These are phyloP conservation scores for Thalassiosira ordinaria DNA, from an alignment of 352 stramenopile genomes.

Conservation along the genomic window DNA sequence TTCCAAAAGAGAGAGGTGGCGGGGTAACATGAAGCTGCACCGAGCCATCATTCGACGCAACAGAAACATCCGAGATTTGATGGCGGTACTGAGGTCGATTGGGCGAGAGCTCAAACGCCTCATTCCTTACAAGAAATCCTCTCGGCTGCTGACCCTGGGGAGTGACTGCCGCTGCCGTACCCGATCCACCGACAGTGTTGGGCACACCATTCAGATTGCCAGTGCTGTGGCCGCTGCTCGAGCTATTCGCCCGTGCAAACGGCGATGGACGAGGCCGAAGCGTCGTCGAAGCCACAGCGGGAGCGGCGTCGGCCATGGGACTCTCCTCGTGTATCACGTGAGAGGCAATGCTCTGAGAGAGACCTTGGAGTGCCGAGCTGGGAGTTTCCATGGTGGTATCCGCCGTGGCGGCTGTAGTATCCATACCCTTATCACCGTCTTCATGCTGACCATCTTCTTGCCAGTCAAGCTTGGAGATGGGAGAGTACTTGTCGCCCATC, in stretches of 20 bases:
- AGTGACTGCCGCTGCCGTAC: no score
- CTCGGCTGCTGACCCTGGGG: no score
- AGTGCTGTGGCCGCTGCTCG: no score
- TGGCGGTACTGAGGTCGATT: slow-evolving; percentile 22
- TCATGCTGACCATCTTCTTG: slow-evolving; percentile 5
- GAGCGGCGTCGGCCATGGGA: not conserved
- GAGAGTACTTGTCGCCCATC: slow-evolving; percentile 44
- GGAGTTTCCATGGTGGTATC: slow-evolving; percentile 6
- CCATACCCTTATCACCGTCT: slow-evolving; percentile 18
- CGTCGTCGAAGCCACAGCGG: not conserved
- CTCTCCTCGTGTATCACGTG: slow-evolving; percentile 36
- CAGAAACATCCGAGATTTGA: slow-evolving; percentile 36
- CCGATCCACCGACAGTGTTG: no score
- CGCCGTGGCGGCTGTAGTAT: slow-evolving; percentile 15
- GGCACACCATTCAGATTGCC: no score
- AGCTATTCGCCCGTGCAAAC: not conserved
- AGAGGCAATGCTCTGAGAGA: not conserved
- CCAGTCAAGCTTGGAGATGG: slow-evolving; percentile 51
- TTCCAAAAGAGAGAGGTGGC: slow-evolving; percentile 63
- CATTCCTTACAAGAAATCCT: slow-evolving; percentile 5
- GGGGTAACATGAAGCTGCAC: slow-evolving; percentile 13
- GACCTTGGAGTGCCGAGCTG: no score
- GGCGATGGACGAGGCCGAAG: not conserved
- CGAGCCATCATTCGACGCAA: slow-evolving; percentile 18
- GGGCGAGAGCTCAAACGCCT: slow-evolving; percentile 25